phyloP scores from a whole-genome alignment of 1,284 basidiomycete species.

The Sanghuangporus sanghuang region DNA sequence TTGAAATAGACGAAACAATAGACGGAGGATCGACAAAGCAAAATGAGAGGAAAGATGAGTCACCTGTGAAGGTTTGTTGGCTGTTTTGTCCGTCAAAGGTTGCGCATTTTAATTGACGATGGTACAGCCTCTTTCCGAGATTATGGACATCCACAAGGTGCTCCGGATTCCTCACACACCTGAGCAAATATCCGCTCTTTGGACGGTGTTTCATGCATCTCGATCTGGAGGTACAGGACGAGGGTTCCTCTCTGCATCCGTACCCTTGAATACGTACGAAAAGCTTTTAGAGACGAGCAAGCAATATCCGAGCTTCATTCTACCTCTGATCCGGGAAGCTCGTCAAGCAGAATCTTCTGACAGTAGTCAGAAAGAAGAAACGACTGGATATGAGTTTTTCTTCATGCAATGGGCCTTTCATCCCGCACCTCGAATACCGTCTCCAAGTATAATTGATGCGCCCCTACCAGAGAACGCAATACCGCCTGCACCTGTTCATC shows the following conservation, averaged over 20 bases:
- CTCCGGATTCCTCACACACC: constrained; percentile 66
- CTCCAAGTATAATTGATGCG: constrained; percentile 30
- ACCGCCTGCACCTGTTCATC: constrained; percentile 29
- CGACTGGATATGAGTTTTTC: constrained; percentile 78
- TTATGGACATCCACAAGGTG: constrained; percentile 74
- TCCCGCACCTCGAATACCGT: constrained; percentile 51
- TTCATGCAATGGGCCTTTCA: constrained; percentile 86
- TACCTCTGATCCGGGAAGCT: constrained; percentile 63
- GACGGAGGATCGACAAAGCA: constrained; percentile 16
- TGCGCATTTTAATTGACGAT: neutral
- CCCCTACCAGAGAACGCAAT: constrained; percentile 33
- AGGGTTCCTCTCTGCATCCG: constrained; percentile 77
- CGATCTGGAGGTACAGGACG: constrained; percentile 72
- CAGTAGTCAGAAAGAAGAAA: constrained; percentile 30
- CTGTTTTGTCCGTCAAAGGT: neutral
- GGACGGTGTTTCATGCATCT: constrained; percentile 86
- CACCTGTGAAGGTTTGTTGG: constrained; percentile 55
- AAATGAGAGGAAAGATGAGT: constrained; percentile 52
- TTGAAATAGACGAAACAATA: constrained; percentile 10
- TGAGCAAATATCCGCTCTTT: constrained; percentile 71
- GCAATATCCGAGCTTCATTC: constrained; percentile 71
- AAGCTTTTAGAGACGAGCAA: constrained; percentile 51
- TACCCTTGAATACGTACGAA: constrained; percentile 70
- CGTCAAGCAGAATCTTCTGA: constrained; percentile 25
- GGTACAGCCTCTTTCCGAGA: constrained; percentile 68